These are phyloP conservation scores for Russula sp. DNA, from an alignment of 768 basidiomycete genomes.

Conservation along the genomic window DNA sequence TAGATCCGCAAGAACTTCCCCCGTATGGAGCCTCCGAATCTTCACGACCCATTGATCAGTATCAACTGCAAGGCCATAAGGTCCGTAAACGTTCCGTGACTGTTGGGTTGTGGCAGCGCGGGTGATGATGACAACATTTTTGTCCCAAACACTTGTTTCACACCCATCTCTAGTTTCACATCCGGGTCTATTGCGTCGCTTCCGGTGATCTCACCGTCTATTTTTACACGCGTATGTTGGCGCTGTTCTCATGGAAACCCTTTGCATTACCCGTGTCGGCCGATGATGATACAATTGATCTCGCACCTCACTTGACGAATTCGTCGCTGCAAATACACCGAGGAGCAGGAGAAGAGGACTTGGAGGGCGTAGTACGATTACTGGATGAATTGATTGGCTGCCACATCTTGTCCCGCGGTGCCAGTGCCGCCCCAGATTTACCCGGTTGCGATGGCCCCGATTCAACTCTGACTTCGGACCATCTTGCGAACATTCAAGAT, in stretches of 20 bases:
- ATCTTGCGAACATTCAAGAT: conserved; percentile 52
- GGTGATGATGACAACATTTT: not conserved
- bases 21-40: conserved; percentile 34
- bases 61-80: conserved; percentile 52
- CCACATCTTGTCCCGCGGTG: conserved; percentile 45
- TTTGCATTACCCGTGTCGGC: conserved; percentile 50
- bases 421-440: not conserved
- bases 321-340: conserved; percentile 75
- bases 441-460: not conserved
- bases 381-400: conserved; percentile 77
- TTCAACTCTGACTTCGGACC: conserved; percentile 36
- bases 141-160: not conserved
- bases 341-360: conserved; percentile 51
- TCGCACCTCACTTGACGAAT: conserved; percentile 85
- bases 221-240: conserved; percentile 78
- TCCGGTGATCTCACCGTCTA: conserved; percentile 76
- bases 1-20: conserved; percentile 59
- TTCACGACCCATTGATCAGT: conserved; percentile 21
- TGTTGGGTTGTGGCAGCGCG: not conserved
- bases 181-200: conserved; percentile 83
- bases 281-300: conserved; percentile 44
- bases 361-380: conserved; percentile 66
- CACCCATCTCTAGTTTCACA: conserved; percentile 67
- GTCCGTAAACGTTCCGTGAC: conserved; percentile 40
- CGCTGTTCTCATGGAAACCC: conserved; percentile 78